phyloP scores from a whole-genome alignment of 2,329 filamentous ascomycete species.

The Truncatella angustata region DNA sequence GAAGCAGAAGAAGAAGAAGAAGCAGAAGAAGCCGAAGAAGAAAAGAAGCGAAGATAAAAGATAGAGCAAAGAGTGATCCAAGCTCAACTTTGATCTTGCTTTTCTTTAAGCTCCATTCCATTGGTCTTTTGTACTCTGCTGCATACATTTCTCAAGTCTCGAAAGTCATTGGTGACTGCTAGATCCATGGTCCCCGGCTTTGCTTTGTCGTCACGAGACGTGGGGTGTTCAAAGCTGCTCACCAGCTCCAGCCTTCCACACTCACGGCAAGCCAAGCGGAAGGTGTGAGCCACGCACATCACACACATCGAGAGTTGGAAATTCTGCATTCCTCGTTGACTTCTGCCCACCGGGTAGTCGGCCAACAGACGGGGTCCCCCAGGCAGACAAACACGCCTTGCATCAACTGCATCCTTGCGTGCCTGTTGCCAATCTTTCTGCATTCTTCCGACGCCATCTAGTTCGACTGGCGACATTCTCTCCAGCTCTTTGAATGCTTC shows the following conservation, averaged over 20 bases:
- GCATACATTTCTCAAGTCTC: background rate
- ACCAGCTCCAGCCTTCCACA: constrained; percentile 4
- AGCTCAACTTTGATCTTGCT: too few species aligned
- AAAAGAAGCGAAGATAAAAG: too few species aligned
- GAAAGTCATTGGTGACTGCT: background rate
- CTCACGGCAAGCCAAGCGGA: background rate
- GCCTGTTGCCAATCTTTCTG: background rate
- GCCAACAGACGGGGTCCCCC: background rate
- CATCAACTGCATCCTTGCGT: background rate
- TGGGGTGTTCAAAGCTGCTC: constrained; percentile 6
- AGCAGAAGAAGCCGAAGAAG: too few species aligned
- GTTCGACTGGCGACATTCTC: background rate
- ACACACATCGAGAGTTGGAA: background rate
- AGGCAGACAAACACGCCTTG: constrained; percentile 3
- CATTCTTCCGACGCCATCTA: background rate
- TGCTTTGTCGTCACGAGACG: constrained; percentile 3
- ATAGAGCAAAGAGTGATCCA: too few species aligned
- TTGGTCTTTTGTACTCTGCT: background rate
- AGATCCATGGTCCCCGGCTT: constrained; percentile 5
- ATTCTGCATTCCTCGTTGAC: background rate
- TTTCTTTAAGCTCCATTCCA: background rate
- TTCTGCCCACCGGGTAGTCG: background rate
- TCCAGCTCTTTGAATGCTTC: constrained; percentile 8
- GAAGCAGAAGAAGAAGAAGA: too few species aligned
- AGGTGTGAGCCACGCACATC: constrained; percentile 5